Percentiles rank a stretch among this genome's conserved stretches.
phyloP scores from a whole-genome alignment of 2,329 filamentous ascomycete genomes.

The Fusarium sp. region DNA sequence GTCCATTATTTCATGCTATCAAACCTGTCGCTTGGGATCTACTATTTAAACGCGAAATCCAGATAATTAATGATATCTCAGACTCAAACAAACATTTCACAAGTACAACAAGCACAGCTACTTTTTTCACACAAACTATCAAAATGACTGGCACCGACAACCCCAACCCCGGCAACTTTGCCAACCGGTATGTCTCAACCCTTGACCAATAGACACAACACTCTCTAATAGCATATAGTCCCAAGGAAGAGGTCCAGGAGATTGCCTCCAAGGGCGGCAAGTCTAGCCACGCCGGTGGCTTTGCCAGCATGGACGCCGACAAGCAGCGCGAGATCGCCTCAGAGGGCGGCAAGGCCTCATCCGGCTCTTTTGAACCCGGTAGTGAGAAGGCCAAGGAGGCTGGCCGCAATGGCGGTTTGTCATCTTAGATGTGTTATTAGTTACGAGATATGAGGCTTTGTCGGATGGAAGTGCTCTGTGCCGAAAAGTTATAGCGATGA shows the following conservation, averaged over 20 bases:
- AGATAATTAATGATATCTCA: accelerated
- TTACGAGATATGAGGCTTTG: background rate
- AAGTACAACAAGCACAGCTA: background rate
- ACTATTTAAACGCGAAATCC: slow-evolving; percentile 6
- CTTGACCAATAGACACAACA: no score
- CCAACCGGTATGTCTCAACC: slow-evolving; percentile 38
- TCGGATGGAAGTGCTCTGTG: background rate
- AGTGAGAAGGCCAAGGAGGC: slow-evolving; percentile 64
- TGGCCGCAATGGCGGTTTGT: slow-evolving; percentile 63
- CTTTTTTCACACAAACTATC: background rate
- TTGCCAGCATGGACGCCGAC: slow-evolving; percentile 56
- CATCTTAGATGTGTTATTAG: slow-evolving; percentile 8
- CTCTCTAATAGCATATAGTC: slow-evolving; percentile 27
- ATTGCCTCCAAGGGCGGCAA: slow-evolving; percentile 57
- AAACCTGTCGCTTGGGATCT: accelerated
- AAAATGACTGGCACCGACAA: slow-evolving; percentile 42
- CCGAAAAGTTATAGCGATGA: background rate
- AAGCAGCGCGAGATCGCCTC: slow-evolving; percentile 65
- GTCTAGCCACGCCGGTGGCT: slow-evolving; percentile 52
- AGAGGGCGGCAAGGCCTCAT: slow-evolving; percentile 63
- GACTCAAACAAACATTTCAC: background rate
- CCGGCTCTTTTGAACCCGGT: slow-evolving; percentile 65
- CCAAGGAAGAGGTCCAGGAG: slow-evolving; percentile 57
- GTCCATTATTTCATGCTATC: background rate
- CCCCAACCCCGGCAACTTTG: slow-evolving; percentile 46